Evolutionary conservation across 306 rosid genomes (phyloP).

Genomic region (Vigna trinervia): DNA sequence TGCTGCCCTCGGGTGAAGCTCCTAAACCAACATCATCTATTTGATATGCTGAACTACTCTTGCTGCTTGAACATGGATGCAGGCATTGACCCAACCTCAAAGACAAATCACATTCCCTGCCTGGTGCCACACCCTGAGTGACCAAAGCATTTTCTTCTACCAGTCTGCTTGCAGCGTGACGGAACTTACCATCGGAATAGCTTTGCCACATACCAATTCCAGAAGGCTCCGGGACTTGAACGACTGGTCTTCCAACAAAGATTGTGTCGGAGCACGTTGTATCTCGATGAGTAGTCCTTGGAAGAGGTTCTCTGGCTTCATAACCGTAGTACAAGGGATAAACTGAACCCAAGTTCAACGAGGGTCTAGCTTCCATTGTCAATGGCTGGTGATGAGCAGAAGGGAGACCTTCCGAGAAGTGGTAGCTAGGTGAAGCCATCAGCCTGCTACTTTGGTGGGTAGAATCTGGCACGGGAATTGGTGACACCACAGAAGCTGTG

Average conservation of each 20-base stretch:
- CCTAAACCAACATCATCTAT: slow-evolving; percentile 61
- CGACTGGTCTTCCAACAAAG: slow-evolving; percentile 77
- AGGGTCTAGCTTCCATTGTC: slow-evolving; percentile 54
- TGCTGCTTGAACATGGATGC: slow-evolving; percentile 56
- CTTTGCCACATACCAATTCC: slow-evolving; percentile 51
- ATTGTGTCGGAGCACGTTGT: slow-evolving; percentile 54
- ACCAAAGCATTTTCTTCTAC: slow-evolving; percentile 47
- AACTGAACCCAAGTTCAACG: slow-evolving; percentile 70
- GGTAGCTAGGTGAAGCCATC: slow-evolving; percentile 53
- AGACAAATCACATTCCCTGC: slow-evolving; percentile 76
- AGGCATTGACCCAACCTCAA: slow-evolving; percentile 75
- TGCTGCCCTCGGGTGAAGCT: slow-evolving; percentile 61
- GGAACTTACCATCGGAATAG: slow-evolving; percentile 50
- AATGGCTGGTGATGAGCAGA: slow-evolving; percentile 56
- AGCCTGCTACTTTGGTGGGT: slow-evolving; percentile 51
- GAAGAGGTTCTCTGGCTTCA: slow-evolving; percentile 55
- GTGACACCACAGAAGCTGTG: slow-evolving; percentile 47
- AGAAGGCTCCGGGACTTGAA: slow-evolving; percentile 61
- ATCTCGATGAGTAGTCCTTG: slow-evolving; percentile 47
- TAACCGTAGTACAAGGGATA: slow-evolving; percentile 83
- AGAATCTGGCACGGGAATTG: slow-evolving; percentile 58
- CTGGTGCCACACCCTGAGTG: slow-evolving; percentile 55
- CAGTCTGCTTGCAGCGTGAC: slow-evolving; percentile 48
- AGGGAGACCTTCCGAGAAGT: slow-evolving; percentile 59
- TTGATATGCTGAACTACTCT: slow-evolving; percentile 56